Conservation (phyloP, 1,284 basidiomycete genomes). For the Cutaneotrichosporon sp. region DNA sequence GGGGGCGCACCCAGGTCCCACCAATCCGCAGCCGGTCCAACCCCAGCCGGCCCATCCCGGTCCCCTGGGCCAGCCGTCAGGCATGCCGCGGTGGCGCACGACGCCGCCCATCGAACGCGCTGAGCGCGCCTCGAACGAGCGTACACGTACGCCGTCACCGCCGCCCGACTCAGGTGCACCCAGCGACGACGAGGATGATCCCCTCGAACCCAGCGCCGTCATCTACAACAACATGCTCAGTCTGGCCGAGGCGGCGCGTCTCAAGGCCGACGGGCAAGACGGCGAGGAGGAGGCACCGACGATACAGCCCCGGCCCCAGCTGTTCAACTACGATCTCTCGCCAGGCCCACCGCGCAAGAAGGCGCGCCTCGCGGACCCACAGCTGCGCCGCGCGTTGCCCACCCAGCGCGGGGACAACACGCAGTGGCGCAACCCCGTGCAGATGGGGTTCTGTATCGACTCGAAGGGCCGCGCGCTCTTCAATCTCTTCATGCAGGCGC, state of each 20-base stretch:
- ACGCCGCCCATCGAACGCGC: background rate
- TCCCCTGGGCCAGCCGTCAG: background rate
- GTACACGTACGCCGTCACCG: background rate
- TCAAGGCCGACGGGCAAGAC: slow-evolving; percentile 38
- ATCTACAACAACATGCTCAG: slow-evolving; percentile 49
- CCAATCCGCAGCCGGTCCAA: background rate
- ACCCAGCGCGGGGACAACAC: slow-evolving; percentile 35
- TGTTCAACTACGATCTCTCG: slow-evolving; percentile 22
- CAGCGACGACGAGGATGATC: slow-evolving; percentile 37
- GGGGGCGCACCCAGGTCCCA: too few relatives aligned
- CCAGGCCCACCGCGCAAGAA: slow-evolving; percentile 13
- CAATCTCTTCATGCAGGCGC: slow-evolving; percentile 70
- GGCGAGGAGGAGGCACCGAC: slow-evolving; percentile 9
- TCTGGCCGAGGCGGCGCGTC: slow-evolving; percentile 49
- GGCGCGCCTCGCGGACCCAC: slow-evolving; percentile 1
- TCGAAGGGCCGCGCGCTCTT: slow-evolving; percentile 74
- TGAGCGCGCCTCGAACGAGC: slow-evolving; percentile 1
- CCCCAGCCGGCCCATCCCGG: background rate
- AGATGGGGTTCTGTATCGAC: slow-evolving; percentile 65
- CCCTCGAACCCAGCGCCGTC: slow-evolving; percentile 31
- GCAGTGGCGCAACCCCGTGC: slow-evolving; percentile 40
- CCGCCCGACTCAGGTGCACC: background rate
- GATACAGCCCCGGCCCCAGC: slow-evolving; percentile 11
- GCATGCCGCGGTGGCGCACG: background rate
- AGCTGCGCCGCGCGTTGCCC: slow-evolving; percentile 27